phyloP scores from a whole-genome alignment of 805 yeast genomes.

The Candida golubevii region DNA sequence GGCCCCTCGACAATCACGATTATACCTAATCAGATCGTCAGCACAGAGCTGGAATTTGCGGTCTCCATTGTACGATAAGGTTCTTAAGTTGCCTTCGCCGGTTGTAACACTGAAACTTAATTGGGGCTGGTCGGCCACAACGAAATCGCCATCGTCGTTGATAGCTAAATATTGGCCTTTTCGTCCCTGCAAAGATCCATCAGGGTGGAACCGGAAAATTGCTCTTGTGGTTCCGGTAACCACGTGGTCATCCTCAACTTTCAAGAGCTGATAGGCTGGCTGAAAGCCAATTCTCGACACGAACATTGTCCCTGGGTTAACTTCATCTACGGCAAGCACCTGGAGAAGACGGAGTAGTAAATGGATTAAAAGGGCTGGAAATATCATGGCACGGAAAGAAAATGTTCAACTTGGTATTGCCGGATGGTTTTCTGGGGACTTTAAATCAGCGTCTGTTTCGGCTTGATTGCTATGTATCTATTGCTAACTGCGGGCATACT shows the following conservation, averaged over 20 bases:
- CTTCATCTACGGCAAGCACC: too few relatives aligned
- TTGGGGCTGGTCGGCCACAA: not conserved
- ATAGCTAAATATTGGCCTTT: not conserved
- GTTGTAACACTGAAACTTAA: not conserved
- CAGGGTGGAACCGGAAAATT: not conserved
- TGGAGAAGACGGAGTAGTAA: too few relatives aligned
- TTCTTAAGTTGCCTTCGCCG: not conserved
- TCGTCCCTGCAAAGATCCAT: not conserved
- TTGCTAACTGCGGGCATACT: too few relatives aligned
- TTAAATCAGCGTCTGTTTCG: too few relatives aligned
- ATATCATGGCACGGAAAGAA: too few relatives aligned
- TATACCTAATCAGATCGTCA: slow-evolving; percentile 1
- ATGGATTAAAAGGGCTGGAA: too few relatives aligned
- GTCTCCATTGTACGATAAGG: not conserved
- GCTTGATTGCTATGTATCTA: too few relatives aligned
- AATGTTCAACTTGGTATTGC: too few relatives aligned
- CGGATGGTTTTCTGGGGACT: too few relatives aligned
- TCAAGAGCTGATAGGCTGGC: not conserved
- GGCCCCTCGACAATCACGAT: slow-evolving; percentile 1
- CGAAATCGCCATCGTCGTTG: not conserved
- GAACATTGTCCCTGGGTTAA: not conserved
- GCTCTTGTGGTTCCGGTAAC: not conserved
- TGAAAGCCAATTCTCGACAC: not conserved
- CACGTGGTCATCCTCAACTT: not conserved
- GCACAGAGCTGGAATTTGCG: slow-evolving; percentile 2